phyloP scores from a whole-genome alignment of 2,329 filamentous ascomycete genomes.

The Fusarium denticulatum region DNA sequence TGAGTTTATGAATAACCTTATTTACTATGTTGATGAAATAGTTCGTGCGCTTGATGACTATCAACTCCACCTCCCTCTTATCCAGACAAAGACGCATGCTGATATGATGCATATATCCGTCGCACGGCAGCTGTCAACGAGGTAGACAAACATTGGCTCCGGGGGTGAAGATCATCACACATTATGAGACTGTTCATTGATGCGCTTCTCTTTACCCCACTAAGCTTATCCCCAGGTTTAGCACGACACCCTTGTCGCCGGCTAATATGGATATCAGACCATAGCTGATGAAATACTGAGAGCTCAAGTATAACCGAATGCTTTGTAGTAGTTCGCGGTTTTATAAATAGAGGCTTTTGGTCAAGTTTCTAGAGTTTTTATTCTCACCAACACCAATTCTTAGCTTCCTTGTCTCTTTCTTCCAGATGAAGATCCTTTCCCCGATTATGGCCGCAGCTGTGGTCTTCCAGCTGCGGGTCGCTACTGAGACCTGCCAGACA shows the following conservation, averaged over 20 bases:
- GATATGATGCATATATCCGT: background rate
- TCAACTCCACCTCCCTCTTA: background rate
- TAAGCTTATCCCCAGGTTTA: background rate
- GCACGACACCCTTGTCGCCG: background rate
- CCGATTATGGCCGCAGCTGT: background rate
- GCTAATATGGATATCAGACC: background rate
- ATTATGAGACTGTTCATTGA: background rate
- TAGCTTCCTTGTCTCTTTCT: background rate
- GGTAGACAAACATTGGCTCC: background rate
- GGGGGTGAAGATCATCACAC: background rate
- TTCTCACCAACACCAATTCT: background rate
- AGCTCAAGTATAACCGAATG: background rate
- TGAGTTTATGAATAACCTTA: background rate
- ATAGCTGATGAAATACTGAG: background rate
- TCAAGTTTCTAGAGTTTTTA: rapidly evolving
- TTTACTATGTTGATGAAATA: background rate
- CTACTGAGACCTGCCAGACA: background rate
- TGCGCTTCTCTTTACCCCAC: background rate
- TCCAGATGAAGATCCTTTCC: background rate
- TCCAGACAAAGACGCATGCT: background rate
- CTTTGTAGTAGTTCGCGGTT: background rate
- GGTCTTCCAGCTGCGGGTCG: background rate
- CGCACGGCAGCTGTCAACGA: background rate
- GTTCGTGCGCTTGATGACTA: background rate
- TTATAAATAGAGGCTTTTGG: background rate